These are phyloP conservation scores for Candida saitoana DNA, from an alignment of 805 yeast genomes.

Conservation along the genomic window DNA sequence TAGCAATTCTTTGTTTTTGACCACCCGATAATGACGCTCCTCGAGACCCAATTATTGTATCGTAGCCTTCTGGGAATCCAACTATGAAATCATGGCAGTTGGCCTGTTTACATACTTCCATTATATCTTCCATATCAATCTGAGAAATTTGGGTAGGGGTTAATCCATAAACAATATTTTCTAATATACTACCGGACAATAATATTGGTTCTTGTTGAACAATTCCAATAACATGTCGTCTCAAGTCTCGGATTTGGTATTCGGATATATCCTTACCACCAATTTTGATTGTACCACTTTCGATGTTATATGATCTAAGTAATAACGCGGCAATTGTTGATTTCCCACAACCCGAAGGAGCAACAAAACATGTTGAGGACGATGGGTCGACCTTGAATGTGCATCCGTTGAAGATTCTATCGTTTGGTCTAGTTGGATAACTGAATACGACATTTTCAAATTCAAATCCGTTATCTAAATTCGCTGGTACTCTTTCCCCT, in stretches of 20 bases:
- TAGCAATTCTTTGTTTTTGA: constrained; percentile 72
- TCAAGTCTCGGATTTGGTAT: constrained; percentile 46
- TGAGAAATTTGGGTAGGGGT: constrained; percentile 31
- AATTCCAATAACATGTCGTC: constrained; percentile 49
- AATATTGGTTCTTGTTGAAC: constrained; percentile 63
- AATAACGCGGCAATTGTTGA: constrained; percentile 53
- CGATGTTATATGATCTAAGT: constrained; percentile 50
- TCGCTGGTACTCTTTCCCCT: constrained; percentile 23
- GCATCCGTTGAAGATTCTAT: constrained; percentile 34
- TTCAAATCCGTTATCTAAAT: constrained; percentile 28
- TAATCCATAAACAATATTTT: constrained; percentile 53
- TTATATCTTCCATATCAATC: constrained; percentile 39
- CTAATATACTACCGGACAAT: constrained; percentile 51
- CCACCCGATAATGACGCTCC: constrained; percentile 68
- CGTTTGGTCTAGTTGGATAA: constrained; percentile 38
- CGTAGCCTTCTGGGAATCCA: constrained; percentile 57
- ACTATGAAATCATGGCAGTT: constrained; percentile 55
- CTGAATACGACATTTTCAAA: constrained; percentile 38
- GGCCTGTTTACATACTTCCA: constrained; percentile 46
- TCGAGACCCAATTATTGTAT: constrained; percentile 56
- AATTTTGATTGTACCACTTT: constrained; percentile 44
- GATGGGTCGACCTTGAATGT: constrained; percentile 32
- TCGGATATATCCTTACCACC: constrained; percentile 49
- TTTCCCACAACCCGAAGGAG: constrained; percentile 62
- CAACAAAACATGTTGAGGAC: constrained; percentile 44